phyloP scores from a whole-genome alignment of 2,329 filamentous ascomycete species.

The Aspergillus sergii region DNA sequence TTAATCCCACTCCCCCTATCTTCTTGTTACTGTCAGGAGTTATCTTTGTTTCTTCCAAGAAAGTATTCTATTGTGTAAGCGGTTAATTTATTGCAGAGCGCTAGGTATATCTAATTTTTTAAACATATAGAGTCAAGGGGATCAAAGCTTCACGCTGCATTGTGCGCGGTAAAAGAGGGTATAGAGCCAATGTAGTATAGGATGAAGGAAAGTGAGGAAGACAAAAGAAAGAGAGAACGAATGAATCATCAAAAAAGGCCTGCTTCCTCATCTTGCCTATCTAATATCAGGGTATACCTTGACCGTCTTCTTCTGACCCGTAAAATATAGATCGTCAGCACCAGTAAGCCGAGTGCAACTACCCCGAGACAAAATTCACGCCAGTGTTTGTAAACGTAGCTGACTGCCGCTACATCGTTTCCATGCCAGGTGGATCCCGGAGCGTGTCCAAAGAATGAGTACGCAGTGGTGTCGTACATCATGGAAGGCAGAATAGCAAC shows the following conservation, averaged over 20 bases:
- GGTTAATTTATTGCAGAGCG: background rate
- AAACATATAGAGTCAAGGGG: background rate
- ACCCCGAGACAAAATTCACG: background rate
- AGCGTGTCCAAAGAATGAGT: background rate
- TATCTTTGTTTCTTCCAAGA: too few relatives aligned
- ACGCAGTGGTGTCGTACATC: slow-evolving; percentile 2
- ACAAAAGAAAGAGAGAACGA: background rate
- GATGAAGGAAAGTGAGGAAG: background rate
- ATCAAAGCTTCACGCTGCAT: background rate
- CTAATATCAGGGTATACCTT: background rate
- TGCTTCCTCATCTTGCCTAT: background rate
- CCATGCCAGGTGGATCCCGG: slow-evolving; percentile 3
- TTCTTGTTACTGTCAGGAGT: background rate
- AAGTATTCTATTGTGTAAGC: background rate
- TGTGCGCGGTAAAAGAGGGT: background rate
- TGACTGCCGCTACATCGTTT: background rate
- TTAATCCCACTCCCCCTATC: background rate
- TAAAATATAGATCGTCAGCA: background rate
- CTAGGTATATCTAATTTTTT: background rate
- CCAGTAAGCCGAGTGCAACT: background rate
- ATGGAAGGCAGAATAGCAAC: slow-evolving; percentile 1
- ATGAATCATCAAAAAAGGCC: background rate
- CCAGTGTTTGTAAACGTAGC: slow-evolving; percentile 1
- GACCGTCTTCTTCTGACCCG: background rate
- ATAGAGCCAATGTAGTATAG: background rate